Evolutionary conservation across 164 flowering plant species (phyloP), one percentile per base, ranked within the genome.

Genomic region (Tetracentron sinense): DNA sequence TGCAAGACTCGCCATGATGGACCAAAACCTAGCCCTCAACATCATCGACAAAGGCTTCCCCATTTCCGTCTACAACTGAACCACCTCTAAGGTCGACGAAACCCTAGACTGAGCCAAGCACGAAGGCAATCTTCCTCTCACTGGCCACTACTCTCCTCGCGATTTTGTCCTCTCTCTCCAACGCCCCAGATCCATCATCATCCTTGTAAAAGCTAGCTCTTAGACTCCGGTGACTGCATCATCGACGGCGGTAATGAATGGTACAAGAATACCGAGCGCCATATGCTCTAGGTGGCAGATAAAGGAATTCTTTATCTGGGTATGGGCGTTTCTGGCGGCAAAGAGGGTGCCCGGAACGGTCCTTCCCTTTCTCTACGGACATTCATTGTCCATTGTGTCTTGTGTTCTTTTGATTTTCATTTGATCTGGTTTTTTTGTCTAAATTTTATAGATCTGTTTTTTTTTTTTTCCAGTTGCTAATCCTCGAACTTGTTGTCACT

Each of bases 1-100:
- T 1, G 86, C 82, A 0, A 84, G 84, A 3, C 73, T 82, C 3
- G 86, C 86, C 15, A 84, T 82, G 6, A 82, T 82, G 86, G 86
- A 84, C 31, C 85, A 79, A 53, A 77, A 79, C 72, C 69, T 79
- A 4, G 83, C 83, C 70, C 69, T 77, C n/a, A 79, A 77, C 75
- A n/a, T n/a, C n/a, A n/a, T n/a, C n/a, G n/a, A n/a, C n/a, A n/a
- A n/a, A n/a, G n/a, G n/a, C n/a, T n/a, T n/a, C n/a, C n/a, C n/a
- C n/a, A n/a, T n/a, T n/a, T n/a, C n/a, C n/a, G n/a, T n/a, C n/a
- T n/a, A n/a, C 74, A 80, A 82, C 33, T 74, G 86, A 6, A 77
- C 86, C 21, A 21, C 71, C 25, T 78, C 82, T 60, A 76, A 74
- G 21, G 78, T 74, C 56, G 80, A 82, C 66, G 83, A 79, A 19